Base-by-base conservation (phyloP, 1,139 yeast species). In the Yamadazyma jaroonii region DNA sequence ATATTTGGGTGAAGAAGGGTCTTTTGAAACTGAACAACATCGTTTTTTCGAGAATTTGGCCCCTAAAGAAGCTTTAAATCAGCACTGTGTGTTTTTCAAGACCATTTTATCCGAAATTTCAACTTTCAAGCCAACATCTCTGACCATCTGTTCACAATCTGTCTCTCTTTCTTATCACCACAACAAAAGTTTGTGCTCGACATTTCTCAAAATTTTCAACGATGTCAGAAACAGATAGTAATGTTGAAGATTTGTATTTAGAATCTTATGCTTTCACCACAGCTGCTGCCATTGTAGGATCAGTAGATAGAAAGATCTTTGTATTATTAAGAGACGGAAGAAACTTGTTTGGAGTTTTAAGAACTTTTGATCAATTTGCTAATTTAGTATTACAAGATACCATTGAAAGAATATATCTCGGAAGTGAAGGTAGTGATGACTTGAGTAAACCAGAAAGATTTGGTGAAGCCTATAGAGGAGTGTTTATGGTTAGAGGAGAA, bases 281-380 rank as follows among this genome's bases (percentile, higher is more conserved):
- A 1, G 95, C 97, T 0, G 97, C 97, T 1, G 95, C 96, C 22
- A 79, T 92, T 39, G 89, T 92, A 32, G 96, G 96, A 21, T 84
- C 95, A 13, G 96, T 92, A 14, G 97, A 92, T 60, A 79, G 95
- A 59, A 83, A 82, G 53, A 84, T 88, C 29, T 83, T 88, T 51
- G 95, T 89, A 7, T 74, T 88, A 34, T 71, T 92, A 48, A 83
- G 96, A 57, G 98, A 90, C 57, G 97, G 97, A 25, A 77, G 94
- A 50, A 81, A 83, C 50, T 68, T 92, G 29, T 84, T 87, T 59
- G 99, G 98, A 24, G 87, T 90, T 22, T 71, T 92, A 50, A 77
- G 99, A 61, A 89, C 97, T 1, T 92, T 92, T 61, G 99, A 92
- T 64, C 97, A 92, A 60, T 92, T 84, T 61, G 89, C 97, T 44